phyloP scores from a whole-genome alignment of 306 rosid genomes.

The Sechiopsis laciniata region DNA sequence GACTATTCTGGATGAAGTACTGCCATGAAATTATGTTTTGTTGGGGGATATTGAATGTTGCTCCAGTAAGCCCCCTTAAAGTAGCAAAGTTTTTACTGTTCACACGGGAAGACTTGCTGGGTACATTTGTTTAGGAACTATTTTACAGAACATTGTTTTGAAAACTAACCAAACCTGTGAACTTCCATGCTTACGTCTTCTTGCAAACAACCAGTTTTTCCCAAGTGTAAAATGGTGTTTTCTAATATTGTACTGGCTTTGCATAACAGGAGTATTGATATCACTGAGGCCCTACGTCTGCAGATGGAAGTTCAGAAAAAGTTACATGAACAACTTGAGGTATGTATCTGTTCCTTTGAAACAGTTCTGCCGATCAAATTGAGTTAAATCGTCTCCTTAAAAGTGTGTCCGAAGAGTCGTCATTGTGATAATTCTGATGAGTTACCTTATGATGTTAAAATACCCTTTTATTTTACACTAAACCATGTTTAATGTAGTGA shows the following conservation, averaged over 20 bases:
- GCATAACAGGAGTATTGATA: conserved; percentile 69
- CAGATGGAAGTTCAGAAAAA: conserved; percentile 99
- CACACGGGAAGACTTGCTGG: neutral
- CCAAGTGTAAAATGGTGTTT: neutral
- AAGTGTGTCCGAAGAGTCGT: neutral
- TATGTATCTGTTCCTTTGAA: conserved; percentile 29
- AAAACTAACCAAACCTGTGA: neutral
- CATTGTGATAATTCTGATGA: neutral
- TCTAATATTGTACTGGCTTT: conserved; percentile 17
- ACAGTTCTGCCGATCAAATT: neutral
- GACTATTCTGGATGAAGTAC: neutral
- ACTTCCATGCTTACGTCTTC: neutral
- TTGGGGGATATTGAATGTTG: conserved; percentile 6
- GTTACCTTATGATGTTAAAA: neutral
- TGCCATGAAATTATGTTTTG: neutral
- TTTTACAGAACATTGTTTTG: neutral
- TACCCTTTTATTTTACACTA: neutral
- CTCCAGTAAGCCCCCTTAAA: neutral
- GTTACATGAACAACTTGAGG: conserved; percentile 98
- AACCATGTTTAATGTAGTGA: neutral
- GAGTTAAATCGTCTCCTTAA: neutral
- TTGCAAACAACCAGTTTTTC: neutral
- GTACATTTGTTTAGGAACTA: conserved; percentile 1
- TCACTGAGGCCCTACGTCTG: conserved; percentile 95
- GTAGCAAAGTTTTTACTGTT: neutral